These are phyloP conservation scores for Xylariaceae sp. DNA, from an alignment of 2,329 filamentous ascomycete genomes.

Conservation along the genomic window DNA sequence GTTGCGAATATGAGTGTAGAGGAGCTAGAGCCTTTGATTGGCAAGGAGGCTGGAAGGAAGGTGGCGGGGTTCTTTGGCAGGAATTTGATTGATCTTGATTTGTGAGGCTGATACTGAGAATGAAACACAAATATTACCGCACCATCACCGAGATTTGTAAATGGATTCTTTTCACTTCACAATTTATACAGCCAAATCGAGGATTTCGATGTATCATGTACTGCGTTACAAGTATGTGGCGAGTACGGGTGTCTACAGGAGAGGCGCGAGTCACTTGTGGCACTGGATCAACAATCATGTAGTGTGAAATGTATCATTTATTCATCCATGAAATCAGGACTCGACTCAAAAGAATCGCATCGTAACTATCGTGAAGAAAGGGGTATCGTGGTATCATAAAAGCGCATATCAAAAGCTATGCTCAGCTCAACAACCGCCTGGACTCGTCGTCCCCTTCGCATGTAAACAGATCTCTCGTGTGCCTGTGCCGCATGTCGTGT, in stretches of 20 bases:
- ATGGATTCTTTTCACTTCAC: too few relatives aligned
- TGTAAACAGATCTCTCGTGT: slow-evolving; percentile 4
- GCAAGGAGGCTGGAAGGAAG: slow-evolving; percentile 70
- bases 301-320: not conserved
- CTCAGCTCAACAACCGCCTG: not conserved
- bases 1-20: slow-evolving; percentile 80
- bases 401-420: not conserved
- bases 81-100: slow-evolving; percentile 52
- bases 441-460: slow-evolving; percentile 7
- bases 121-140: not conserved
- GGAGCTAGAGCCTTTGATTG: slow-evolving; percentile 71
- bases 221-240: too few relatives aligned
- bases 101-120: slow-evolving; percentile 1
- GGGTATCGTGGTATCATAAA: slow-evolving; percentile 30
- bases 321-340: slow-evolving; percentile 7
- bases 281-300: not conserved
- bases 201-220: too few relatives aligned
- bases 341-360: not conserved
- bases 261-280: too few relatives aligned
- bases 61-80: slow-evolving; percentile 78
- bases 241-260: too few relatives aligned
- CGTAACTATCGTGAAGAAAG: slow-evolving; percentile 10
- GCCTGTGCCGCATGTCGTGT: not conserved
- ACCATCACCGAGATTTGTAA: too few relatives aligned
- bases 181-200: too few relatives aligned